Evolutionary conservation across 164 flowering plant genomes (phyloP).

Genomic region (Stephania japonica): DNA sequence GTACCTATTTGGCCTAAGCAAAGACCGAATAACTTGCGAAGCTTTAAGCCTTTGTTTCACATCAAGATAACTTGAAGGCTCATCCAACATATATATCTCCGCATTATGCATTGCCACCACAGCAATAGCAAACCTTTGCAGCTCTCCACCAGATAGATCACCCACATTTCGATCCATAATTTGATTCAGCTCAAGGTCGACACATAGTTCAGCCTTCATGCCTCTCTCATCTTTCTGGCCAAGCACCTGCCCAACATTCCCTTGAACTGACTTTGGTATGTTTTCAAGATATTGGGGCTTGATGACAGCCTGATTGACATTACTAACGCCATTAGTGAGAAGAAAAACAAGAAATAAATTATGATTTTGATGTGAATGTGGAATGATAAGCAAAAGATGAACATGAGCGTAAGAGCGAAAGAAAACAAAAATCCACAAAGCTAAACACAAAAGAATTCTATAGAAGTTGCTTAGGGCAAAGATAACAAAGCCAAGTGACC

Average conservation of each 20-base stretch:
- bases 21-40: slow-evolving; percentile 85
- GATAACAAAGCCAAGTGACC: too few relatives aligned
- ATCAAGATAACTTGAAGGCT: slow-evolving; percentile 98
- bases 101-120: slow-evolving; percentile 91
- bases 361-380: background rate
- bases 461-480: too few relatives aligned
- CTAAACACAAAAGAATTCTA: background rate
- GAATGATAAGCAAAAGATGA: background rate
- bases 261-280: slow-evolving; percentile 91
- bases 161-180: slow-evolving; percentile 93
- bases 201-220: slow-evolving; percentile 62
- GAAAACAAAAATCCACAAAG: background rate
- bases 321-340: background rate
- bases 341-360: background rate
- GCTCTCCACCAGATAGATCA: slow-evolving; percentile 96
- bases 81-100: slow-evolving; percentile 97
- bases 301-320: slow-evolving; percentile 59
- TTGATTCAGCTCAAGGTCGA: slow-evolving; percentile 80
- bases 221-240: slow-evolving; percentile 74
- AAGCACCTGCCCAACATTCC: slow-evolving; percentile 49
- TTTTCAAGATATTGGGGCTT: slow-evolving; percentile 99
- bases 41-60: slow-evolving; percentile 98
- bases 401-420: background rate
- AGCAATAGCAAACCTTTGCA: slow-evolving; percentile 97
- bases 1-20: slow-evolving; percentile 87